Conservation (phyloP, 805 yeast species). For the Metschnikowia noctiluminum region DNA sequence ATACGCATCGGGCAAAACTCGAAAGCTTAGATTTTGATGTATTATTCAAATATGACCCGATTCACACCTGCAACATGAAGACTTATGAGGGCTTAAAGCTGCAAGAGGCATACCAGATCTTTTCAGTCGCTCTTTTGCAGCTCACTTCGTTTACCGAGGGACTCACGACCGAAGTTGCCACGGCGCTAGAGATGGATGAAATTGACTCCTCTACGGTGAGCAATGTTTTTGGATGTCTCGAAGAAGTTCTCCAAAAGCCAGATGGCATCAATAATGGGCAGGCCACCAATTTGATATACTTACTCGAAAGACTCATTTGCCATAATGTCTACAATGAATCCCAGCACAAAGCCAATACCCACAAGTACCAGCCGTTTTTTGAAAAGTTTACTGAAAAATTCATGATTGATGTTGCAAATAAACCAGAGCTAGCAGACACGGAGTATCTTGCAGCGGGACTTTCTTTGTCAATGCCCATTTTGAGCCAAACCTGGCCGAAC, state of each 20-base stretch:
- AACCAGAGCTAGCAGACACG: conserved; percentile 28
- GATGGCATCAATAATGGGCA: not conserved
- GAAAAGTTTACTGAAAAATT: conserved; percentile 3
- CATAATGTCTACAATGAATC: too few species aligned
- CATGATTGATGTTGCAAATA: conserved; percentile 30
- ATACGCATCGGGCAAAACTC: conserved; percentile 1
- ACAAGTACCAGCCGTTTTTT: not conserved
- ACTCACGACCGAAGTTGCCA: not conserved
- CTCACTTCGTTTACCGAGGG: conserved; percentile 15
- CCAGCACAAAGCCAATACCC: not conserved
- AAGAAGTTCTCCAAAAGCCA: not conserved
- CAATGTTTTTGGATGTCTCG: not conserved
- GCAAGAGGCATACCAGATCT: conserved; percentile 5
- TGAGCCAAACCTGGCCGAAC: conserved; percentile 40
- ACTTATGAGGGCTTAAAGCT: not conserved
- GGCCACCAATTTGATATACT: conserved; percentile 5
- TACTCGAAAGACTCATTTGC: conserved; percentile 8
- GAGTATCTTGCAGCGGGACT: conserved; percentile 62
- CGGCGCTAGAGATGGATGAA: conserved; percentile 7
- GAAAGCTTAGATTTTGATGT: conserved; percentile 1
- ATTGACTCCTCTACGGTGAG: conserved; percentile 9
- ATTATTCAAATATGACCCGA: conserved; percentile 9
- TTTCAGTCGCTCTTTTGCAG: conserved; percentile 16
- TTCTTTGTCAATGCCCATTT: conserved; percentile 50
- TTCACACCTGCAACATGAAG: not conserved